Evolutionary conservation across 169 alveolate genomes (phyloP), one percentile per base, ranked within the genome.

Genomic region (Theileria luwenshuni): DNA sequence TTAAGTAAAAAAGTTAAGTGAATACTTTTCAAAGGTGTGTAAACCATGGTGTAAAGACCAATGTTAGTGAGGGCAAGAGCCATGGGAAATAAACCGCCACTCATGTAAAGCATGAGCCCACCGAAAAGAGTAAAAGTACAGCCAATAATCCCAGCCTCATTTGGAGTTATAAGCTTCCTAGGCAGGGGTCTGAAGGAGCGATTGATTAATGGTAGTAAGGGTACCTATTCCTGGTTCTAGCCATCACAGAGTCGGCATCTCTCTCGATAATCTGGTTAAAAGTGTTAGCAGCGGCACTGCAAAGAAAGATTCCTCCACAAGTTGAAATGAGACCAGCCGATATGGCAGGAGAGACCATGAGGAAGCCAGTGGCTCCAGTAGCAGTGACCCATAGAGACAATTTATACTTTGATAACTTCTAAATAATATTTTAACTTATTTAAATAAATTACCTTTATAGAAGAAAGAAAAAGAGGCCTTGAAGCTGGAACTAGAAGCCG

Each of bases 331-430:
- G 43, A 0, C 68, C 77, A 10, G 81, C 70, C 0, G 89, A 81
- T 15, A 74, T 33, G 32, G 41, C 43, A 7, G 87, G 87, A 0
- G 69, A 49, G 23, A 33, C 45, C 93, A 89, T 89, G 45, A 85
- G 83, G 68, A 71, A 90, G n/a, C 92, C 92, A 43, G 83, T 80
- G 30, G 91, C 84, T 49, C 94, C 89, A 35, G 91, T 90, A 32
- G 86, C 74, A 19, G 90, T 90, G 21, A 90, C 92, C 94, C 94
- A 90, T 27, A 83, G 68, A 7, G 94, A 85, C 54, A 90, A 75
- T 61, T 90, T 90, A 41, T 61, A 71, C 61, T 90, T 90, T 15
- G 72, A 62, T 62, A 62, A 27, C 58, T 62, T 62, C 72, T 62
- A 62, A 62, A 43, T 62, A 5, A n/a, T 13, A 0, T 6, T 30